A percentile compares a stretch with the other conserved stretches of the same genome.
phyloP scores from a whole-genome alignment of 345 rosid genomes.

The Hibiscus syriacus region DNA sequence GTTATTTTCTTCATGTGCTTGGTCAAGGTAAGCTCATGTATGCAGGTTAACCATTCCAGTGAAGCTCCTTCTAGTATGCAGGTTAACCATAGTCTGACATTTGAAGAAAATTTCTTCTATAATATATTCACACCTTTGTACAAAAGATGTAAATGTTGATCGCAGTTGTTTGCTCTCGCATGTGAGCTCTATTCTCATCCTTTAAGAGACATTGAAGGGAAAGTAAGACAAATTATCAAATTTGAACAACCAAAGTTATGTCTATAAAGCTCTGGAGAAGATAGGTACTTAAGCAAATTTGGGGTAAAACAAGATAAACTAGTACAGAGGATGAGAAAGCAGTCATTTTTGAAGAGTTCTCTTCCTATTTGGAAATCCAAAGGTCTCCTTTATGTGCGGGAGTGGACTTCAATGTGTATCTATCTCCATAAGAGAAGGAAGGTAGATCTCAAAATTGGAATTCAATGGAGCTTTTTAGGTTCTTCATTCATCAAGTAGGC shows the following conservation, averaged over 20 bases:
- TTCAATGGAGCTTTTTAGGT: no score
- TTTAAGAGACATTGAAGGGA: slow-evolving; percentile 22
- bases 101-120: neutral
- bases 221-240: slow-evolving; percentile 5
- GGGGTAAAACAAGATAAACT: no score
- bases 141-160: slow-evolving; percentile 83
- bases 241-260: neutral
- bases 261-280: neutral
- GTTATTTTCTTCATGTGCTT: no score
- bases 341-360: no score
- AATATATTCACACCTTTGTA: slow-evolving; percentile 52
- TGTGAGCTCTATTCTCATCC: slow-evolving; percentile 97
- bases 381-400: no score
- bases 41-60: neutral
- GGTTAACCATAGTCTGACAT: no score
- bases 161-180: slow-evolving; percentile 79
- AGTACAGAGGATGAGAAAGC: no score
- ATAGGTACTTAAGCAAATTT: neutral
- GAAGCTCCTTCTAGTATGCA: neutral
- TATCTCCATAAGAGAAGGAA: no score
- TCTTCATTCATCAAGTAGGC: no score
- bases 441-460: no score
- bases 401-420: no score
- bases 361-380: no score
- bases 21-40: neutral